Conservation (phyloP, 768 basidiomycete species). For the Gautieria morchelliformis region DNA sequence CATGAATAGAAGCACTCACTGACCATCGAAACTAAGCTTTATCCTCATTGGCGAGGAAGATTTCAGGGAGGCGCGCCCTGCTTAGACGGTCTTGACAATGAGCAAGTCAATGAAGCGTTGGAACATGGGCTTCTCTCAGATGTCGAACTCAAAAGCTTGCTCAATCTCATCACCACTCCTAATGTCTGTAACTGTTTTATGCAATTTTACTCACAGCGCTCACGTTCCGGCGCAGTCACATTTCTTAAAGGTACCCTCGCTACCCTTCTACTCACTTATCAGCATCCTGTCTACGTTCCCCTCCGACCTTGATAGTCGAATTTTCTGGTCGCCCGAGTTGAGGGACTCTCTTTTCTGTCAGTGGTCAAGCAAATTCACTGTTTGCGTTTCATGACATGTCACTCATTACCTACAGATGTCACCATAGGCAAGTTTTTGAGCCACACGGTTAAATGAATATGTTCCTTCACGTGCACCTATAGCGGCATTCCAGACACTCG, state of each 20-base stretch:
- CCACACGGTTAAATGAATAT: neutral
- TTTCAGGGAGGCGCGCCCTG: constrained; percentile 65
- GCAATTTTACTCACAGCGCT: constrained; percentile 10
- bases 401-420: constrained; percentile 20
- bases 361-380: constrained; percentile 19
- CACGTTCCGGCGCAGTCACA: constrained; percentile 45
- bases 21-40: constrained; percentile 38
- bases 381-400: neutral
- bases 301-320: constrained; percentile 60
- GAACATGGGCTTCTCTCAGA: constrained; percentile 60
- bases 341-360: constrained; percentile 61
- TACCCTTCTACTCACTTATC: constrained; percentile 73
- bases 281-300: constrained; percentile 75
- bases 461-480: neutral
- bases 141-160: constrained; percentile 52
- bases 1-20: neutral
- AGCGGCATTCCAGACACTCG: neutral
- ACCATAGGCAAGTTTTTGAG: constrained; percentile 23
- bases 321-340: constrained; percentile 58
- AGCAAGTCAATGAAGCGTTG: constrained; percentile 47
- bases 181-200: constrained; percentile 42
- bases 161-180: constrained; percentile 65
- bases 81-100: constrained; percentile 50
- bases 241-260: constrained; percentile 75
- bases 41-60: constrained; percentile 70